Conservation (phyloP, 352 stramenopile genomes). For the Globisporangium radiosum region DNA sequence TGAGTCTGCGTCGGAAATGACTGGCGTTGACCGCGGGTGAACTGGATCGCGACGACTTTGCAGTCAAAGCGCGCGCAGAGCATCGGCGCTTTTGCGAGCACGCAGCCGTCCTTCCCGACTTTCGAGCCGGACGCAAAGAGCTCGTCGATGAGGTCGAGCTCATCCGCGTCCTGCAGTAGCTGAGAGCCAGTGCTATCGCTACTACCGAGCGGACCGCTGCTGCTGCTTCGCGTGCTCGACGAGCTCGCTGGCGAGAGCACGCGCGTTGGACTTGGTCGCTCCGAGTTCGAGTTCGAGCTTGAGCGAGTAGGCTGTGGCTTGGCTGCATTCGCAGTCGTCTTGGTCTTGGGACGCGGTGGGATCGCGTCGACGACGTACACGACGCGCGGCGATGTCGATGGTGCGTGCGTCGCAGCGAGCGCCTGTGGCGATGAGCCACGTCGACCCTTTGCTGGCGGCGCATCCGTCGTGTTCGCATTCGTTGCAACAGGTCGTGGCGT, state of each 20-base stretch:
- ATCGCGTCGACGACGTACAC: constrained; percentile 76
- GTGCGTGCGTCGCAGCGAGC: neutral
- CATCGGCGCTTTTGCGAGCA: constrained; percentile 61
- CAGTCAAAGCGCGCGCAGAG: constrained; percentile 74
- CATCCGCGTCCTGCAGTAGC: constrained; percentile 40
- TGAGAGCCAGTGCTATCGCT: neutral
- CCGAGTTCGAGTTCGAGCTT: no score
- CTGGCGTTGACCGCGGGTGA: constrained; percentile 28
- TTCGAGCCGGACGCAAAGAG: constrained; percentile 40
- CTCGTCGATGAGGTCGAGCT: constrained; percentile 64
- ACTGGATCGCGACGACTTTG: constrained; percentile 53
- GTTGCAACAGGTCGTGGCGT: neutral
- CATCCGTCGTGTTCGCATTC: neutral
- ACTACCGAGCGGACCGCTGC: neutral
- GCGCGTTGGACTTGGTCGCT: neutral
- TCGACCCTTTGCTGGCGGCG: neutral
- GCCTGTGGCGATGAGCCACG: constrained; percentile 4
- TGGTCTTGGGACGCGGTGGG: constrained; percentile 27
- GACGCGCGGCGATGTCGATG: constrained; percentile 23
- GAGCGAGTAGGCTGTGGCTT: constrained; percentile 5
- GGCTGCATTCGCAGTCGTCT: constrained; percentile 6
- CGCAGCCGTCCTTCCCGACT: constrained; percentile 49
- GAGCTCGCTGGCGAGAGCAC: constrained; percentile 12
- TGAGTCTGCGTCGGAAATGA: constrained; percentile 2
- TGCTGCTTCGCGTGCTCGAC: constrained; percentile 23